These are phyloP conservation scores for Rubia yunnanensis DNA, from an alignment of 257 asterid genomes.

Conservation along the genomic window DNA sequence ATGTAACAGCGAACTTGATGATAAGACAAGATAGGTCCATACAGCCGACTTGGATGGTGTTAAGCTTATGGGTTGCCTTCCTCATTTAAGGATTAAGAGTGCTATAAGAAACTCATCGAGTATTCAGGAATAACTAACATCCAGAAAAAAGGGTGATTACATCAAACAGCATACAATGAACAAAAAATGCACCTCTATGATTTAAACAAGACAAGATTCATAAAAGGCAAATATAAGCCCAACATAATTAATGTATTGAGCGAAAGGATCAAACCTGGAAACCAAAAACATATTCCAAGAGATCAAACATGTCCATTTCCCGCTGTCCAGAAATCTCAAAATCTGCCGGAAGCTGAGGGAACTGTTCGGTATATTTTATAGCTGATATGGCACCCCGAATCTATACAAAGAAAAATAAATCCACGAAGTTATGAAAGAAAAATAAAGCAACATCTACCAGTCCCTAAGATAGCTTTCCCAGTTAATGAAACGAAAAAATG, in stretches of 20 bases:
- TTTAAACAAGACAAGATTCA: background rate
- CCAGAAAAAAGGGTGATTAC: background rate
- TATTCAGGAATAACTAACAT: too few species aligned
- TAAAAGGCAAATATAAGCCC: background rate
- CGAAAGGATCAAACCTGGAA: conserved; percentile 58
- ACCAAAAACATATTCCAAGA: conserved; percentile 83
- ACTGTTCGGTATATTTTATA: conserved; percentile 63
- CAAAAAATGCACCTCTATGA: background rate
- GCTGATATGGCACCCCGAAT: conserved; percentile 82
- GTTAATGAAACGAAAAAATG: background rate
- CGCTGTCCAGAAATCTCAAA: conserved; percentile 63
- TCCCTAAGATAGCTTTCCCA: conserved; percentile 4
- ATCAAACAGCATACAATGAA: background rate
- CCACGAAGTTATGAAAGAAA: background rate
- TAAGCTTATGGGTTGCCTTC: background rate
- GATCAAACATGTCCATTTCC: conserved; percentile 86
- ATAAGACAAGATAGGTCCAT: too few species aligned
- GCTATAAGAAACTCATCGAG: background rate
- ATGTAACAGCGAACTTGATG: background rate
- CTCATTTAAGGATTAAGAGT: background rate
- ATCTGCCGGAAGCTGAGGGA: conserved; percentile 70
- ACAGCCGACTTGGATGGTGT: too few species aligned
- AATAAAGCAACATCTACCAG: conserved; percentile 6
- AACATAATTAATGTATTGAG: background rate
- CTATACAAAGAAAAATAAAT: conserved; percentile 27